Evolutionary conservation across 192 early-diverging fungal species (phyloP).

Genomic region (Gigaspora rosea): DNA sequence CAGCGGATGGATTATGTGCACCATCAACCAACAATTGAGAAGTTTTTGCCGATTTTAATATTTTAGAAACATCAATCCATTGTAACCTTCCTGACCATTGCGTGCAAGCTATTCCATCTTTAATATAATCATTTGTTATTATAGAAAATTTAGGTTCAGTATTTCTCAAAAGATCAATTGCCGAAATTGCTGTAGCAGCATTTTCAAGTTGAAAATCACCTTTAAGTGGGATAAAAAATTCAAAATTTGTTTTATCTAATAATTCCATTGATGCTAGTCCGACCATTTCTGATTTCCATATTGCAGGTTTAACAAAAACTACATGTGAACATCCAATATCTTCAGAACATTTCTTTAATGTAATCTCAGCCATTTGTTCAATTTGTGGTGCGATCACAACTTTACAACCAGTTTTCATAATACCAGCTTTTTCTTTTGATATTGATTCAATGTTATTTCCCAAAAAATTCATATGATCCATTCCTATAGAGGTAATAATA

Average conservation of each 20-base stretch:
- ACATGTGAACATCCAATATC: slow-evolving; percentile 29
- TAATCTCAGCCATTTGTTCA: slow-evolving; percentile 43
- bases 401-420: slow-evolving; percentile 59
- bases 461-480: slow-evolving; percentile 72
- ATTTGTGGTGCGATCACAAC: slow-evolving; percentile 60
- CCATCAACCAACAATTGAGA: slow-evolving; percentile 79
- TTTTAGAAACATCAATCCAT: slow-evolving; percentile 46
- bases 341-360: slow-evolving; percentile 37
- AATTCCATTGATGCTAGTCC: neutral
- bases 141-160: slow-evolving; percentile 36
- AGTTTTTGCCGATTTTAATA: neutral
- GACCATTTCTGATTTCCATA: slow-evolving; percentile 26
- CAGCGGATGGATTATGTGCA: slow-evolving; percentile 85
- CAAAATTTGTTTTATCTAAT: neutral
- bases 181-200: slow-evolving; percentile 68
- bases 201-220: slow-evolving; percentile 85
- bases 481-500: slow-evolving; percentile 78
- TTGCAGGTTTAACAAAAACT: slow-evolving; percentile 33
- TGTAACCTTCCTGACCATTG: slow-evolving; percentile 87
- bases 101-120: slow-evolving; percentile 64
- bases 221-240: slow-evolving; percentile 59
- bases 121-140: slow-evolving; percentile 56
- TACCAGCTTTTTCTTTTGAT: slow-evolving; percentile 82
- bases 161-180: slow-evolving; percentile 57
- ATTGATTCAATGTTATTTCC: slow-evolving; percentile 75